Evolutionary conservation across 805 yeast genomes (phyloP), one percentile per base, ranked within the genome.

Genomic region (Barnettozyma californica): DNA sequence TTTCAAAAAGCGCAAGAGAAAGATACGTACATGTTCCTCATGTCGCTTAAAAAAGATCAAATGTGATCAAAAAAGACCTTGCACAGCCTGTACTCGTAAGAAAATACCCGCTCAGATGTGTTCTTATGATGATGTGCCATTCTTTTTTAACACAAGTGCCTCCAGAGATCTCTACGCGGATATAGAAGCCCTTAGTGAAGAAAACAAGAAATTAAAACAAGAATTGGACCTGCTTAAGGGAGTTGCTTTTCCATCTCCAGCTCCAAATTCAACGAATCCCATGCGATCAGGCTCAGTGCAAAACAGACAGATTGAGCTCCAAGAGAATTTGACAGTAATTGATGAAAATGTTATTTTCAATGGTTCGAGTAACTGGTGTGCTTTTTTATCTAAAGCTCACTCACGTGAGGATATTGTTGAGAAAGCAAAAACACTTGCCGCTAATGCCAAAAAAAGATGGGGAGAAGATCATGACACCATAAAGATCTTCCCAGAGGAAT

Each of bases 111-210:
- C 49, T 1, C 53, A 53, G 23, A 41, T 58, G n/a, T 61, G 65
- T 35, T 50, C 59, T 13, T 61, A 61, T 49, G 60, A 56, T 37
- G 50, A 46, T n/a, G 57, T 67, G 0, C 68, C 65, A 11, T 58
- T 66, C 43, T 47, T 64, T 9, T 62, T 68, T 2, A 56, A 59
- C 1, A 43, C 51, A 9, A 63, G 62, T 7, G 53, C 45, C 2
- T 50, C 50, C 1, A 43, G 37, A 10, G 51, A 46, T 13, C 45
- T 52, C 0, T 27, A 45, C 1, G 59, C 55, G 4, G 54, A 50
- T 1, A 9, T 57, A n/a, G 20, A 45, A 21, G 1, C 50, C 13
- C 37, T 59, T 21, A 37, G 46, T 2, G 46, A 44, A 13, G 64
- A 61, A 46, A 58, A 56, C 41, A 41, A 48, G 14, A 45, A 43